These are phyloP conservation scores for Gossypium lobatum DNA, from an alignment of 441 rosid genomes.

Conservation along the genomic window DNA sequence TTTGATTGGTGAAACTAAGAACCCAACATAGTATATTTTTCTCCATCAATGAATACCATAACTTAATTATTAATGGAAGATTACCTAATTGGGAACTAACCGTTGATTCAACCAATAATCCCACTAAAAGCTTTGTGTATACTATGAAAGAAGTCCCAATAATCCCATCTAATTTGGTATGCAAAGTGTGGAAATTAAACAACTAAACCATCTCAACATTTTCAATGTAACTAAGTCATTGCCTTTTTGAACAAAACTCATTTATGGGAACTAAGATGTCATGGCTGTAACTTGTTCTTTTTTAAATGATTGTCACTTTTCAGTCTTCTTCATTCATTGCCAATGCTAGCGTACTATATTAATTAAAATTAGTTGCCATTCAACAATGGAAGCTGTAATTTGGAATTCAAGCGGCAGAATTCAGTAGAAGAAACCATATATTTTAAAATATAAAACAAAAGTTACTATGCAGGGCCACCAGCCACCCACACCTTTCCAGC, in stretches of 20 bases:
- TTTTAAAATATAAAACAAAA: not conserved
- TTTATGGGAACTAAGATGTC: not conserved
- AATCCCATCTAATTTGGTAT: not conserved
- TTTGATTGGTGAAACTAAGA: too few species aligned
- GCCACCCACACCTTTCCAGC: not conserved
- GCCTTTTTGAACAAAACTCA: not conserved
- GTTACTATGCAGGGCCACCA: not conserved
- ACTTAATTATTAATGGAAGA: not conserved
- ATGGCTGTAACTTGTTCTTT: not conserved
- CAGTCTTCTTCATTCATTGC: not conserved
- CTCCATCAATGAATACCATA: not conserved
- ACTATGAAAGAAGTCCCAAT: not conserved
- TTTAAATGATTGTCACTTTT: not conserved
- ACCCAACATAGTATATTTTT: not conserved
- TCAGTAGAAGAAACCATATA: not conserved
- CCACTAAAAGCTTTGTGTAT: not conserved
- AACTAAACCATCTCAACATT: not conserved
- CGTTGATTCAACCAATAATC: not conserved
- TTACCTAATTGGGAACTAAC: not conserved
- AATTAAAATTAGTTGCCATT: not conserved
- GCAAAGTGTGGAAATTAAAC: not conserved
- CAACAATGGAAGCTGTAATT: slow-evolving; percentile 10
- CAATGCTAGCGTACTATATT: not conserved
- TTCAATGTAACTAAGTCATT: not conserved
- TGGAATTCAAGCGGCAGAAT: slow-evolving; percentile 3